Conservation (phyloP, 225 moss, liverwort and hornwort genomes). For the Ulota crispa region DNA sequence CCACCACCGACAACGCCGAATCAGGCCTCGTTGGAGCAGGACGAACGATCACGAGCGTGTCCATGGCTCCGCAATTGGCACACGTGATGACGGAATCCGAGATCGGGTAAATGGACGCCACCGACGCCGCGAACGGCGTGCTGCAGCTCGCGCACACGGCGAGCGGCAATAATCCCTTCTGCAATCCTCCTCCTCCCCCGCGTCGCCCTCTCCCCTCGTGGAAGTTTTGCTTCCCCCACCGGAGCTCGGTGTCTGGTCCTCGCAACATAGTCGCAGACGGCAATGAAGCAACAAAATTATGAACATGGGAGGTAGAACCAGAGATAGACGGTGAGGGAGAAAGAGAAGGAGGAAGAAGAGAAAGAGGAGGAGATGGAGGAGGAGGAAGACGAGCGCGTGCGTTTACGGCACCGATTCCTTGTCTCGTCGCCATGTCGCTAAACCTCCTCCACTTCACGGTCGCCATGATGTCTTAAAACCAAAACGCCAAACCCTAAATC, state of each 20-base stretch:
- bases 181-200: slow-evolving; percentile 12
- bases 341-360: not conserved
- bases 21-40: slow-evolving; percentile 13
- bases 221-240: slow-evolving; percentile 40
- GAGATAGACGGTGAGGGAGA: slow-evolving; percentile 17
- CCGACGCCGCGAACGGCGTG: slow-evolving; percentile 41
- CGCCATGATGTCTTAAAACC: slow-evolving; percentile 46
- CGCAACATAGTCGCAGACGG: slow-evolving; percentile 38
- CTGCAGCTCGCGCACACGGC: slow-evolving; percentile 53
- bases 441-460: slow-evolving; percentile 73
- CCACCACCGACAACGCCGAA: slow-evolving; percentile 34
- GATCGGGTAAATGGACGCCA: slow-evolving; percentile 48
- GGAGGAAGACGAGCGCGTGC: slow-evolving; percentile 27
- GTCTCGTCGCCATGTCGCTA: slow-evolving; percentile 58
- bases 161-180: slow-evolving; percentile 36
- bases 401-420: slow-evolving; percentile 36
- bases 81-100: slow-evolving; percentile 46
- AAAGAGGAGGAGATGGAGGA: slow-evolving; percentile 10
- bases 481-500: slow-evolving; percentile 30
- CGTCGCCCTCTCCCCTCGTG: slow-evolving; percentile 46
- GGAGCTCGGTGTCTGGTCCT: slow-evolving; percentile 35
- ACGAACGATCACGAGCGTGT: slow-evolving; percentile 41
- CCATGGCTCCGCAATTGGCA: slow-evolving; percentile 49
- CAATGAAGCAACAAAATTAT: slow-evolving; percentile 49
- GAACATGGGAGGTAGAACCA: slow-evolving; percentile 38